phyloP scores from a whole-genome alignment of 257 asterid genomes.

The Asclepias syriaca region DNA sequence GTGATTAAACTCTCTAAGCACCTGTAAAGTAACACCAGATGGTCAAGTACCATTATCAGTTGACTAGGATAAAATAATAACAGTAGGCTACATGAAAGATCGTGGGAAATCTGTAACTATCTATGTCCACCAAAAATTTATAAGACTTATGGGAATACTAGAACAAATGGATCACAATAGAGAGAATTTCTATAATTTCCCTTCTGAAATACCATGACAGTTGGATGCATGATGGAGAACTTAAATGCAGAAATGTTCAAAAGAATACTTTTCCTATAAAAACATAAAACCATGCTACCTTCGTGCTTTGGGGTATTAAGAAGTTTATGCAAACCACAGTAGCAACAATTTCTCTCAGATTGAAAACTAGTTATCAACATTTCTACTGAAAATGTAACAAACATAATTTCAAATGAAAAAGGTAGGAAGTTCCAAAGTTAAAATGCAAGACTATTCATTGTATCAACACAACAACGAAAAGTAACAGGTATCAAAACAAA shows the following conservation, averaged over 20 bases:
- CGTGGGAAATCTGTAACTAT: background rate
- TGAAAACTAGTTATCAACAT: background rate
- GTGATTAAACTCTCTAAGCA: conserved; percentile 94
- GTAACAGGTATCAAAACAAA: conserved; percentile 8
- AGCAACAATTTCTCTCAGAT: background rate
- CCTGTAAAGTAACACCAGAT: conserved; percentile 40
- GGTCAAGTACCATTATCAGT: background rate
- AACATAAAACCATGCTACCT: background rate
- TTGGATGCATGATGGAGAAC: background rate
- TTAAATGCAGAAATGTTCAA: background rate
- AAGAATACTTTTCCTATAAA: background rate
- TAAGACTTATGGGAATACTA: background rate
- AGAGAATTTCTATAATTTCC: background rate
- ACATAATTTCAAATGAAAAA: background rate
- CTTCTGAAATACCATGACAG: background rate
- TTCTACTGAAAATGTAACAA: no score
- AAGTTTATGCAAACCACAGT: background rate
- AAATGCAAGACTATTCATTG: background rate
- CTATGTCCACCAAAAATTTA: background rate
- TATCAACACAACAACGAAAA: background rate
- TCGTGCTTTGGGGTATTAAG: background rate
- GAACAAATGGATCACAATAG: background rate
- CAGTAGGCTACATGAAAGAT: background rate
- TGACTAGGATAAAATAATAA: background rate
- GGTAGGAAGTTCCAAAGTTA: background rate